phyloP scores from a whole-genome alignment of 192 early-diverging fungal species.

The Funneliformis geosporum region DNA sequence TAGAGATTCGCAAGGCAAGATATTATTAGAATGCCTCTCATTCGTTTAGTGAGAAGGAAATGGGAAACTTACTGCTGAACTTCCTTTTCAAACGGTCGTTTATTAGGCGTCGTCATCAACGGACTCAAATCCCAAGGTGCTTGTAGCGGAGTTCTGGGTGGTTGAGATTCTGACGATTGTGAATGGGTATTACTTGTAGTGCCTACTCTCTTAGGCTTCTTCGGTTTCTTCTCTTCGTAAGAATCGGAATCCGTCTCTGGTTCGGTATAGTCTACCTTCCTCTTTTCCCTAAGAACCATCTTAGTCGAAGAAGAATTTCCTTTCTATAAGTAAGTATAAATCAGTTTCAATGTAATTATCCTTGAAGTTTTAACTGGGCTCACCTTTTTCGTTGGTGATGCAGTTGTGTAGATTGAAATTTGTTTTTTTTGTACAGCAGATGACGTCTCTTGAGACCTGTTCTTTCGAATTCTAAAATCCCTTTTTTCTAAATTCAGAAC shows the following conservation, averaged over 20 bases:
- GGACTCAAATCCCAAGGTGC: conserved; percentile 4
- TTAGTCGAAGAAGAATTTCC: no score
- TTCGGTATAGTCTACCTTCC: no score
- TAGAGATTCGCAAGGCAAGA: conserved; percentile 12
- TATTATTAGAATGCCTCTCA: conserved; percentile 1
- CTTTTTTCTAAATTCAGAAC: neutral
- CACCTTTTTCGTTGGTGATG: neutral
- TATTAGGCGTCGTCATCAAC: conserved; percentile 8
- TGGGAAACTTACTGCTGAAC: conserved; percentile 20
- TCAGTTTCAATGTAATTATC: no score
- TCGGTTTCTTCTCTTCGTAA: no score
- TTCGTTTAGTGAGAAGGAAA: neutral
- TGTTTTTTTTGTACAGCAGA: neutral
- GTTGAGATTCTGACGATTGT: neutral
- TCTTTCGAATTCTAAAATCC: conserved; percentile 4
- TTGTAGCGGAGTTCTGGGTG: conserved; percentile 19
- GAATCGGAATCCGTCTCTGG: no score
- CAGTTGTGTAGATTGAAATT: neutral
- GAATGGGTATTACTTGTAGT: conserved; percentile 9
- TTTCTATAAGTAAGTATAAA: no score
- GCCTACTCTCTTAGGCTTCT: conserved; percentile 22
- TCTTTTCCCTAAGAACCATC: no score
- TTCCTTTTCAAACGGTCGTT: neutral
- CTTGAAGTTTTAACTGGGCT: neutral
- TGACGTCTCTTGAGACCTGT: neutral